These are phyloP conservation scores for Eucalyptus cladocalyx DNA, from an alignment of 345 rosid genomes.

Conservation along the genomic window DNA sequence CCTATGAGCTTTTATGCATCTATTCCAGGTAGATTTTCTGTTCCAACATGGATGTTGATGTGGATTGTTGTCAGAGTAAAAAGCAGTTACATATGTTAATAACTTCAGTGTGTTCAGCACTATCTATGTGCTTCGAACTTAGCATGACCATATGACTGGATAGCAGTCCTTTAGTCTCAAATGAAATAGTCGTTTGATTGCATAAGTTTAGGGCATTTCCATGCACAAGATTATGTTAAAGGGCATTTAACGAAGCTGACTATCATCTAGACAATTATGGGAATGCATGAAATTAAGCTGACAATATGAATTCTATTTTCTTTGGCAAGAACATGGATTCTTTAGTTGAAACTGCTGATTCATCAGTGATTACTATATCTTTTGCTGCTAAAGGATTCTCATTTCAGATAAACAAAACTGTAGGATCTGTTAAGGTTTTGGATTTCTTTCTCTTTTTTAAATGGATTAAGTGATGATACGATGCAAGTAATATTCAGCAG, in stretches of 20 bases:
- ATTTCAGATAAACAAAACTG: not conserved
- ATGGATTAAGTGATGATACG: not conserved
- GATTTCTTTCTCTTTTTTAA: not conserved
- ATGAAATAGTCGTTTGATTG: not conserved
- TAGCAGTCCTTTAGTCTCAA: not conserved
- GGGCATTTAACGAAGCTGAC: not conserved
- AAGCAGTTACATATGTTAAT: not conserved
- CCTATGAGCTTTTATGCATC: slow-evolving; percentile 71
- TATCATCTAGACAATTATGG: not conserved
- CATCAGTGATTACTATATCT: not conserved
- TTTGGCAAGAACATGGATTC: not conserved
- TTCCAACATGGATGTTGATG: not conserved
- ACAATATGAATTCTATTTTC: not conserved
- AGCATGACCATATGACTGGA: not conserved
- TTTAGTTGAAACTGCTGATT: not conserved
- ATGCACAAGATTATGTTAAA: not conserved
- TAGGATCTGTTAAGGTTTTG: not conserved
- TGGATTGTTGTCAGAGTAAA: not conserved
- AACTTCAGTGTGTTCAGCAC: not conserved
- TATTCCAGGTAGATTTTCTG: slow-evolving; percentile 55
- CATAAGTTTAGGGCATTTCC: not conserved
- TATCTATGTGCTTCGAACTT: not conserved
- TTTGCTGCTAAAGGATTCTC: not conserved
- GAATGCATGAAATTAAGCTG: not conserved
- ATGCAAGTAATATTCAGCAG: not conserved